These are phyloP conservation scores for Aurantiochytrium sp. DNA, from an alignment of 108 stramenopile genomes.

Conservation along the genomic window DNA sequence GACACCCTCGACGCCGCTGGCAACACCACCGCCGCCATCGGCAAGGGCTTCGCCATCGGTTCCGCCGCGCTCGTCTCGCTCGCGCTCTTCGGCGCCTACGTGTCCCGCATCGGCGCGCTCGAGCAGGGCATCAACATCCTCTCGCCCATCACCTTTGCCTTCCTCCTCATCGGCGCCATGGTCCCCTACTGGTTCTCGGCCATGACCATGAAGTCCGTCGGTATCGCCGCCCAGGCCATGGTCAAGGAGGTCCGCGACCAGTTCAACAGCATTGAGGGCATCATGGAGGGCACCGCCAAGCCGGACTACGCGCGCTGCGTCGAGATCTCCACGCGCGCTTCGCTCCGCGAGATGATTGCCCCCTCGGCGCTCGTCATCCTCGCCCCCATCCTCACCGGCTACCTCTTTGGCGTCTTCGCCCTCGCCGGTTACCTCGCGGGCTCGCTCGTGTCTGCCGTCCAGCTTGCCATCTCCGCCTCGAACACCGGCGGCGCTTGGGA, in stretches of 20 bases:
- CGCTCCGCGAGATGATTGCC: constrained; percentile 89
- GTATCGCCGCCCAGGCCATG: constrained; percentile 93
- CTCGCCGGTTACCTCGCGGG: constrained; percentile 92
- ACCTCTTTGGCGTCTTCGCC: constrained; percentile 89
- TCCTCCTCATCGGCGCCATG: constrained; percentile 94
- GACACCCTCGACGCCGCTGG: constrained; percentile 97
- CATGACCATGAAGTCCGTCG: constrained; percentile 98
- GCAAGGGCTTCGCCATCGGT: constrained; percentile 98
- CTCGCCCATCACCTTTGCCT: constrained; percentile 83
- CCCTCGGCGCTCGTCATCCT: constrained; percentile 94
- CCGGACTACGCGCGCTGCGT: constrained; percentile 92
- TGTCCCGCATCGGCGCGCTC: constrained; percentile 73
- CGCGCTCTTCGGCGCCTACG: constrained; percentile 92
- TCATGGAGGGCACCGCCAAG: constrained; percentile 10
- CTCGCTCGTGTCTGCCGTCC: constrained; percentile 77
- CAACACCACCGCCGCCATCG: constrained; percentile 98
- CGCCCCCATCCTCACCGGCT: constrained; percentile 90
- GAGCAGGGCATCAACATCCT: constrained; percentile 65
- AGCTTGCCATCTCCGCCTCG: constrained; percentile 94
- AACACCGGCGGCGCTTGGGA: constrained; percentile 99
- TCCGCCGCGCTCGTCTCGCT: constrained; percentile 95
- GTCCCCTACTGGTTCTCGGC: constrained; percentile 97
- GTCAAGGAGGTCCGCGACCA: constrained; percentile 94
- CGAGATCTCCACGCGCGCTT: constrained; percentile 89
- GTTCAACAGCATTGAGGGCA: constrained; percentile 53